Percentiles rank a stretch among this genome's conserved stretches.
Conservation (phyloP, 345 rosid species). For the Citropsis articulata region DNA sequence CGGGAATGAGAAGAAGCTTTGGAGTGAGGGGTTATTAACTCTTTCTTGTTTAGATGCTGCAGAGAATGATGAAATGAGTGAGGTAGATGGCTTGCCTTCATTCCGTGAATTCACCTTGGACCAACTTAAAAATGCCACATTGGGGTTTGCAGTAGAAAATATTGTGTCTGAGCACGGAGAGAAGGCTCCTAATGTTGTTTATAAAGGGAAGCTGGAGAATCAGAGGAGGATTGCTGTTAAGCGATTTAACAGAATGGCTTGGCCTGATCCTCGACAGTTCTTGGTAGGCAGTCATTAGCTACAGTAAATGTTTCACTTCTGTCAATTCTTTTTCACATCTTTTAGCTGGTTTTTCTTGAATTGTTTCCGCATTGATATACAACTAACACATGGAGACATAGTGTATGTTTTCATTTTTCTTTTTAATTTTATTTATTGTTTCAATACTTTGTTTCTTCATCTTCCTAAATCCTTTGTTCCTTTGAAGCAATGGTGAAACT, state of each 20-base stretch:
- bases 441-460: background rate
- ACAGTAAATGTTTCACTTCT: background rate
- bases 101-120: conserved; percentile 78
- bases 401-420: background rate
- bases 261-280: conserved; percentile 92
- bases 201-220: conserved; percentile 83
- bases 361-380: background rate
- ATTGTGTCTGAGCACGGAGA: conserved; percentile 96
- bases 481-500: background rate
- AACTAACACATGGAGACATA: background rate
- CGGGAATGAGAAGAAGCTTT: background rate
- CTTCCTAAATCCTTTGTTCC: background rate
- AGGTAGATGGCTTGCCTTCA: conserved; percentile 45
- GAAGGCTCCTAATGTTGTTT: conserved; percentile 95
- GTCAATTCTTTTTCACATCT: background rate
- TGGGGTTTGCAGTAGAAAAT: conserved; percentile 83
- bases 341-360: background rate
- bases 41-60: conserved; percentile 18
- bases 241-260: conserved; percentile 78
- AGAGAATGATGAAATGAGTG: conserved; percentile 54
- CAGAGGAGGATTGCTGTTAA: conserved; percentile 83
- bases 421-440: background rate
- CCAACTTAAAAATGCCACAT: conserved; percentile 76
- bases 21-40: background rate
- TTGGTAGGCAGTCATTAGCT: conserved; percentile 39